phyloP scores from a whole-genome alignment of 768 basidiomycete species.

The Cubamyces lactineus region DNA sequence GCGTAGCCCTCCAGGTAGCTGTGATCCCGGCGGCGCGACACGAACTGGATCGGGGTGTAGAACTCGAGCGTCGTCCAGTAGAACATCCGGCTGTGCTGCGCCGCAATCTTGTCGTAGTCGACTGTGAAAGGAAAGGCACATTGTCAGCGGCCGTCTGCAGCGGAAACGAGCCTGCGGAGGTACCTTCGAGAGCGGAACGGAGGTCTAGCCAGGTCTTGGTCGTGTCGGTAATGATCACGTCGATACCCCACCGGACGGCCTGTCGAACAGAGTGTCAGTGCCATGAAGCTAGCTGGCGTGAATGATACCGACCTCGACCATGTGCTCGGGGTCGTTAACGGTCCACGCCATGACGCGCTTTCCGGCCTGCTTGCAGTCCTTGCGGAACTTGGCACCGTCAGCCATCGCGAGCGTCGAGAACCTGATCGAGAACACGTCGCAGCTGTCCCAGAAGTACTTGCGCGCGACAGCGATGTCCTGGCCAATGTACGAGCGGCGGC shows the following conservation, averaged over 20 bases:
- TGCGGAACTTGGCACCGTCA: conserved; percentile 80
- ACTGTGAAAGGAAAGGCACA: conserved; percentile 40
- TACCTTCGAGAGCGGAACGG: conserved; percentile 37
- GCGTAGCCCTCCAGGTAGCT: conserved; percentile 22
- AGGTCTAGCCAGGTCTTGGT: conserved; percentile 45
- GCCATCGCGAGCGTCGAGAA: conserved; percentile 71
- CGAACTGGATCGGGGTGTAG: conserved; percentile 51
- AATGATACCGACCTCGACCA: conserved; percentile 74
- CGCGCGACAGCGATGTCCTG: conserved; percentile 69
- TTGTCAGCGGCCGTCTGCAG: neutral
- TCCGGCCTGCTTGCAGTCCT: conserved; percentile 75
- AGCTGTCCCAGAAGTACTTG: conserved; percentile 87
- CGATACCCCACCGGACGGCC: conserved; percentile 61
- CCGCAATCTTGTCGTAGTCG: conserved; percentile 67
- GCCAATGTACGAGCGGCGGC: conserved; percentile 86
- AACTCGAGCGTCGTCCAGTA: conserved; percentile 70
- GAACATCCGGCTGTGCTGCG: conserved; percentile 68
- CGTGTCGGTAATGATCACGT: conserved; percentile 50
- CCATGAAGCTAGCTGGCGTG: neutral
- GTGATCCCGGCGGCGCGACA: conserved; percentile 21
- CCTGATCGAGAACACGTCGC: conserved; percentile 83
- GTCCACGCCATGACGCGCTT: conserved; percentile 97
- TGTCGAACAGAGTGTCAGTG: conserved; percentile 40
- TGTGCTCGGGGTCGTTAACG: conserved; percentile 85
- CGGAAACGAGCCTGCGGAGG: neutral